These are phyloP conservation scores for Domatiomyces catenatus DNA, from an alignment of 2,329 filamentous ascomycete species.

Conservation along the genomic window DNA sequence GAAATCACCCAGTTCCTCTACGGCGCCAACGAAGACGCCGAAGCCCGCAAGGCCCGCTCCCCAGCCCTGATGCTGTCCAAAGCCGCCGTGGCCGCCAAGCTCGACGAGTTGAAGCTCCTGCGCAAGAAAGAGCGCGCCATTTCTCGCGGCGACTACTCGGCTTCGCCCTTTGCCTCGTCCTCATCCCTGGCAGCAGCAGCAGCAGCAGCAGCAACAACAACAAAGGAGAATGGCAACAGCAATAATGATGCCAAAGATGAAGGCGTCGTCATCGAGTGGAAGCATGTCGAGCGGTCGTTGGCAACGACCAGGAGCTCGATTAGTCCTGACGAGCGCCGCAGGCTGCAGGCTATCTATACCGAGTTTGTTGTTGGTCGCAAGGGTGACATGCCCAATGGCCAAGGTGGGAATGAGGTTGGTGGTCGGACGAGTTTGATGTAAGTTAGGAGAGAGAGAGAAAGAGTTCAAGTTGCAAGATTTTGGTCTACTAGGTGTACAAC, in stretches of 20 bases:
- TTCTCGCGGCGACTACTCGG: slow-evolving; percentile 3
- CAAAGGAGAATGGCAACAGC: slow-evolving; percentile 15
- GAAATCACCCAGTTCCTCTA: slow-evolving; percentile 74
- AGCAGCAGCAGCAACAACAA: too few relatives aligned
- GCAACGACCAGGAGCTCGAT: slow-evolving; percentile 69
- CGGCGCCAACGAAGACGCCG: slow-evolving; percentile 40
- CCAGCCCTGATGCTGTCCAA: slow-evolving; percentile 48
- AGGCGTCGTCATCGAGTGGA: slow-evolving; percentile 72
- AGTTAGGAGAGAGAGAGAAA: slow-evolving; percentile 5
- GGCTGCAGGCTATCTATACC: slow-evolving; percentile 66
- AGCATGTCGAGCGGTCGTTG: slow-evolving; percentile 65
- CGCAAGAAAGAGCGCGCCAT: slow-evolving; percentile 26
- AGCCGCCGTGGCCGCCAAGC: slow-evolving; percentile 63
- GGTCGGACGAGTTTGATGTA: slow-evolving; percentile 89
- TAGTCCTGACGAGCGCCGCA: slow-evolving; percentile 55
- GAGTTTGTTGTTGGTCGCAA: slow-evolving; percentile 89
- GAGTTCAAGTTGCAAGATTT: too few relatives aligned
- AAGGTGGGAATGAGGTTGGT: slow-evolving; percentile 82
- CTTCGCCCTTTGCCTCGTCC: not conserved
- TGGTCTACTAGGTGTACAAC: too few relatives aligned
- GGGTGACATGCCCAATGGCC: slow-evolving; percentile 87
- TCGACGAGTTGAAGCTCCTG: slow-evolving; percentile 60
- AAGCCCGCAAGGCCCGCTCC: slow-evolving; percentile 28
- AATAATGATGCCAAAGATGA: slow-evolving; percentile 24
- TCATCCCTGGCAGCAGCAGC: not conserved